Percentiles rank a stretch among this genome's conserved stretches.
Evolutionary conservation across 768 basidiomycete genomes (phyloP).

Genomic region (Butyriboletus loyo): DNA sequence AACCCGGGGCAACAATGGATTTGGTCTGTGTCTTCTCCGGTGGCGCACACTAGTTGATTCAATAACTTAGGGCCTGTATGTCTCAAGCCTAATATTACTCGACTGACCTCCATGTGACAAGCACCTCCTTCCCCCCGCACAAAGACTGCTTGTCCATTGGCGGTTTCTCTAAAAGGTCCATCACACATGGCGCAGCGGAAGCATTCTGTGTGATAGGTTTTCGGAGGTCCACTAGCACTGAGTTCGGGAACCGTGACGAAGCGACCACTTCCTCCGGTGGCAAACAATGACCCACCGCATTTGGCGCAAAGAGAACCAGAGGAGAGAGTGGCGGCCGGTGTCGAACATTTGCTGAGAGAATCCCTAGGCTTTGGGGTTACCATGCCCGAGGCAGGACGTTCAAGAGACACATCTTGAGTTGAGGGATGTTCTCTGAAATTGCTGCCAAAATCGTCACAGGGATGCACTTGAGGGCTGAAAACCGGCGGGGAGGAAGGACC

Average conservation of each 20-base stretch:
- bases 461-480: constrained; percentile 31
- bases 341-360: constrained; percentile 24
- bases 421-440: constrained; percentile 7
- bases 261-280: constrained; percentile 52
- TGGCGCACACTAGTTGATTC: constrained; percentile 40
- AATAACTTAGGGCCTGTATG: constrained; percentile 6
- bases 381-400: constrained; percentile 20
- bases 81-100: background rate
- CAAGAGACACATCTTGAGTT: constrained; percentile 4
- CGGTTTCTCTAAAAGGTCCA: constrained; percentile 57
- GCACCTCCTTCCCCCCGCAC: constrained; percentile 62
- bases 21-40: constrained; percentile 29
- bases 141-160: constrained; percentile 66
- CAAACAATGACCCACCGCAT: constrained; percentile 59
- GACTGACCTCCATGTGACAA: constrained; percentile 58
- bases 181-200: constrained; percentile 72
- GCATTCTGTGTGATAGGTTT: constrained; percentile 70
- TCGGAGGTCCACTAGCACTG: constrained; percentile 40
- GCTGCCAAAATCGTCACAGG: constrained; percentile 9
- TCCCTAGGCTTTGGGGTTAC: constrained; percentile 29
- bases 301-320: constrained; percentile 53
- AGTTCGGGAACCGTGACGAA: constrained; percentile 70
- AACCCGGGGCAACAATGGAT: constrained; percentile 4
- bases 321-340: constrained; percentile 32
- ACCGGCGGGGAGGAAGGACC: constrained; percentile 51